Conservation (phyloP, 1,139 yeast species). For the Hansenula anomala region DNA sequence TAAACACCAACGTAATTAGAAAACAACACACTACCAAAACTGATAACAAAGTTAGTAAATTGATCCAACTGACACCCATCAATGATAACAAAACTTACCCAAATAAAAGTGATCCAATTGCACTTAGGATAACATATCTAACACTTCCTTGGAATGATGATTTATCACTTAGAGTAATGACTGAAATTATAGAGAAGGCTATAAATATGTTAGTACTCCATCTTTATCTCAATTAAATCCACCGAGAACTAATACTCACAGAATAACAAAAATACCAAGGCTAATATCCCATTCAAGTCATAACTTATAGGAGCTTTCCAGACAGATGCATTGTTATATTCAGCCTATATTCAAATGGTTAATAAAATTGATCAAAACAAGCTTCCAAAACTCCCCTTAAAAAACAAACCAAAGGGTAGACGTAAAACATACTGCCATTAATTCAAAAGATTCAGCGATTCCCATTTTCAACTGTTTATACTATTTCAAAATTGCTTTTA, state of each 20-base stretch:
- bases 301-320: background rate
- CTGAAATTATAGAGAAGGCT: conserved; percentile 5
- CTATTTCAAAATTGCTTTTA: background rate
- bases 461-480: no score
- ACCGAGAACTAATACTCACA: background rate
- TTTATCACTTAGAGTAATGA: conserved; percentile 17
- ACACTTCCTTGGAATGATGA: conserved; percentile 16
- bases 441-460: no score
- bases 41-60: conserved; percentile 6
- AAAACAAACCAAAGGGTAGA: background rate
- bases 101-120: conserved; percentile 26
- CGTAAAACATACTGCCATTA: background rate
- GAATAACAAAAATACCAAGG: background rate
- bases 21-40: conserved; percentile 31
- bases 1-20: conserved; percentile 35
- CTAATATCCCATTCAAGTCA: background rate
- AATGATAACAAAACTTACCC: conserved; percentile 26
- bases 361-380: no score
- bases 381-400: no score
- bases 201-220: background rate
- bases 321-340: background rate
- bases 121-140: conserved; percentile 18
- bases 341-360: background rate
- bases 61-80: no score
- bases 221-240: background rate